Percentiles rank a stretch among this genome's conserved stretches.
Conservation (phyloP, 768 basidiomycete species). For the Lentinula lateritia region DNA sequence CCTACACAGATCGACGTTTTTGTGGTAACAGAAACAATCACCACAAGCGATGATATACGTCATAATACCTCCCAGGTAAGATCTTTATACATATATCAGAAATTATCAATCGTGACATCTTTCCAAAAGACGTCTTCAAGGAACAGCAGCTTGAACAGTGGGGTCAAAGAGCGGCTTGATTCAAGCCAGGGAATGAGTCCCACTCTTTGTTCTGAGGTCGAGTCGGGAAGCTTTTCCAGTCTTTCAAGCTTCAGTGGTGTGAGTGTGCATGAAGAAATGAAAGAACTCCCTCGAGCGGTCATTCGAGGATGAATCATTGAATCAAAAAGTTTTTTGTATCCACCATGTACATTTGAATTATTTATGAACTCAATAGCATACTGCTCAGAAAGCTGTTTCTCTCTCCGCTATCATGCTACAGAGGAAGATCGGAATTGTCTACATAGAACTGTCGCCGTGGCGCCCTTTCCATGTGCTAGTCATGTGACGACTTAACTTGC, state of each 20-base stretch:
- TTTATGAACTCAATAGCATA: too few species aligned
- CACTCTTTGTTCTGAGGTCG: neutral
- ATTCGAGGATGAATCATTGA: neutral
- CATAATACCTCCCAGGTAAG: neutral
- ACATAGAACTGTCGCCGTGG: too few species aligned
- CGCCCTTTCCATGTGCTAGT: too few species aligned
- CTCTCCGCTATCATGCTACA: too few species aligned
- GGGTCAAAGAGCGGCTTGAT: neutral
- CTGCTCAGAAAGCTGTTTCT: too few species aligned
- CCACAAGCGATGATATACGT: constrained; percentile 2
- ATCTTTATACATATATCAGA: too few species aligned
- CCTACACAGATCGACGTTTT: constrained; percentile 22
- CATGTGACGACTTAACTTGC: too few species aligned
- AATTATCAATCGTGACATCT: too few species aligned
- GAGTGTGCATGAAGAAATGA: neutral
- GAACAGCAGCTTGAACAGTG: neutral
- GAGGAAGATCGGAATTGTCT: too few species aligned
- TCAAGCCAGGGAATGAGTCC: neutral
- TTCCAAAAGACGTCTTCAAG: neutral
- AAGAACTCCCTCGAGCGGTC: neutral
- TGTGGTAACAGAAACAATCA: constrained; percentile 25
- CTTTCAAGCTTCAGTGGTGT: neutral
- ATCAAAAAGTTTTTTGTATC: neutral
- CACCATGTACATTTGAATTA: too few species aligned
- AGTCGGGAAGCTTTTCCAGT: neutral